Base-by-base conservation (phyloP, 2,329 filamentous ascomycete genomes). In the Colletotrichum gloeosporioides region DNA sequence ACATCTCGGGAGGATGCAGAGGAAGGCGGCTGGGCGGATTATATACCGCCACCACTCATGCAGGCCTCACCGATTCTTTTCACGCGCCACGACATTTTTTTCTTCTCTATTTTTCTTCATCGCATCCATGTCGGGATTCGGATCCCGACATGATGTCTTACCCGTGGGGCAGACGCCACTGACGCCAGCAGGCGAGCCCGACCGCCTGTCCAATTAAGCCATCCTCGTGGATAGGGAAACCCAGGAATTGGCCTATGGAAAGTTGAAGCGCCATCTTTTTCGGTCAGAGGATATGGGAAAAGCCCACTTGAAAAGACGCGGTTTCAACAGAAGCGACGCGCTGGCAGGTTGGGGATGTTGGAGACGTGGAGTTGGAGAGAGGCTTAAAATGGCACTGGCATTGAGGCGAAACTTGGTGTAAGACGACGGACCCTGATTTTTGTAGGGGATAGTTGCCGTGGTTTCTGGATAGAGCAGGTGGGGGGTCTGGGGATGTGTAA, bases 331-430 rank as follows among this genome's bases (percentile, higher is more conserved):
- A 22, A 22, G 0, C 10, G 25, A 27, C 55, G 55, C 55, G 55
- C 25, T 16, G 55, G 49, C 22, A 27, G 29, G 29, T 44, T 39
- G 63, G 63, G 44, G 29, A 32, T n/a, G 22, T 70, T 69, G 71
- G 39, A 73, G 61, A 61, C 62, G 68, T 49, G 68, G 49, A 36
- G 61, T 53, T 71, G 68, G 68, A 57, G 29, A 22, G 67, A 75
- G 29, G 67, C 34, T 65, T 15, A 69, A 39, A 39, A 49, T 16
- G 25, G 16, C 53, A n/a, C 53, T 22, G 25, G 16, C 18, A 3
- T 9, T 61, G 44, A 36, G 67, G 32, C 67, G 70, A 68, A 61
- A 49, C 32, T 18, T 44, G 61, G 68, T 34, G 18, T 31, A 66
- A 15, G 61, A 53, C 44, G n/a, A 18, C n/a, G 44, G 44, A 71